phyloP scores from a whole-genome alignment of 2,329 filamentous ascomycete genomes.

The Fusarium neocosmosporiellum region DNA sequence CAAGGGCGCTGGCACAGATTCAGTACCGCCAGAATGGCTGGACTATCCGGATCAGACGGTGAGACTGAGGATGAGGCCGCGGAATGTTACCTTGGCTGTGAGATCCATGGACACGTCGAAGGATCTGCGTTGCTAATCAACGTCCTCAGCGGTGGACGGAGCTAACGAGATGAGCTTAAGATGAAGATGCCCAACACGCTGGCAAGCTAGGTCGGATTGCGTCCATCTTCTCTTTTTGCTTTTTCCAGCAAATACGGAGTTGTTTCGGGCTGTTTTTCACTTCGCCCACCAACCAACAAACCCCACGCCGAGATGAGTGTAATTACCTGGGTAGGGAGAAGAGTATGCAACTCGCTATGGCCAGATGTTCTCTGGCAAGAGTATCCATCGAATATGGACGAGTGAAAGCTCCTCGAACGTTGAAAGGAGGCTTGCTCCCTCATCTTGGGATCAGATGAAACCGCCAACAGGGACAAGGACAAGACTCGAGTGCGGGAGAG shows the following conservation, averaged over 20 bases:
- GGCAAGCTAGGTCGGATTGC: background rate
- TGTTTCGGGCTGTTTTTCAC: slow-evolving; percentile 5
- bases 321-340: background rate
- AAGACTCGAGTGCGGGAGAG: background rate
- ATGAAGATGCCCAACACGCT: background rate
- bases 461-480: slow-evolving; percentile 15
- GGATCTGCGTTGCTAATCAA: slow-evolving; percentile 24
- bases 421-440: slow-evolving; percentile 6
- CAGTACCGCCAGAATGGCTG: slow-evolving; percentile 34
- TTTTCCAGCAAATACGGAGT: slow-evolving; percentile 23
- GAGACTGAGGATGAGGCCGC: slow-evolving; percentile 22
- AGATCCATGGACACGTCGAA: slow-evolving; percentile 34
- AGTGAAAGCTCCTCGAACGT: background rate
- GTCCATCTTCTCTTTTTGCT: slow-evolving; percentile 18
- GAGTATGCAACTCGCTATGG: slow-evolving; percentile 14
- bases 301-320: slow-evolving; percentile 25
- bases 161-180: slow-evolving; percentile 24
- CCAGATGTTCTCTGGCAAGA: slow-evolving; percentile 17
- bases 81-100: slow-evolving; percentile 34
- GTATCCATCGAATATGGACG: slow-evolving; percentile 4
- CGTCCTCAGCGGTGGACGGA: slow-evolving; percentile 8
- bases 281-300: background rate
- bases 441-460: slow-evolving; percentile 35
- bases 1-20: slow-evolving; percentile 19
- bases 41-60: slow-evolving; percentile 23